Evolutionary conservation across 495 filamentous ascomycete species (phyloP), one percentile per base, ranked within the genome.

Genomic region (Neurospora tetrasperma): DNA sequence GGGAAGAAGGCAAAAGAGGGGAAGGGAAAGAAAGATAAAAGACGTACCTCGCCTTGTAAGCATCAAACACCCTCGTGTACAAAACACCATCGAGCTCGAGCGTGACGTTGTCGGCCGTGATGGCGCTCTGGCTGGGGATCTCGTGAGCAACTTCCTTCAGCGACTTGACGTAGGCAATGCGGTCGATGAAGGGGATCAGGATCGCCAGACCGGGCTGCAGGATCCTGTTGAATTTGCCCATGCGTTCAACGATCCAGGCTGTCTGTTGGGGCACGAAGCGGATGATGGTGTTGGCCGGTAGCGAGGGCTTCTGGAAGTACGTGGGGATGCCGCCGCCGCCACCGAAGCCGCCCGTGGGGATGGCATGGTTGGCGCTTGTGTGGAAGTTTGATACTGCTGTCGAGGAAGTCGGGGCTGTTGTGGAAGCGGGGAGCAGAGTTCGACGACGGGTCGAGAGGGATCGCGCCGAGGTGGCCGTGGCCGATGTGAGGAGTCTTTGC

Each of bases 191-290:
- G 1, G 96, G 96, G 41, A 96, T 86, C 74, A 99, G 83, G 76
- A 99, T 88, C 7, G 96, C 94, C 46, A 99, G 84, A 71, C 96
- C 96, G 0, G 96, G 96, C 74, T 97, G 87, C 69, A 99, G 83
- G 75, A 98, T 98, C 35, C 93, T 87, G 83, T 93, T 89, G 85
- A 96, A 99, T 80, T 94, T 95, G 69, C 96, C 96, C 96, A 99
- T 99, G 74, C 96, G 93, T 84, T 99, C 96, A 46, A 99, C 96
- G 73, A 99, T 94, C 96, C 96, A 99, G 84, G 96, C 96, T 71
- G 95, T 97, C 85, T 98, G 96, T 82, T 99, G 96, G 11, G 96
- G 96, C 39, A 99, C 96, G 85, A 99, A 99, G 71, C 94, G 93
- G 75, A 99, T 87, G 76, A 99, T 86, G 35, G 96, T 98, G 84